Evolutionary conservation across 345 rosid species (phyloP), one percentile per base, ranked within the genome.

Genomic region (Brassica juncea): DNA sequence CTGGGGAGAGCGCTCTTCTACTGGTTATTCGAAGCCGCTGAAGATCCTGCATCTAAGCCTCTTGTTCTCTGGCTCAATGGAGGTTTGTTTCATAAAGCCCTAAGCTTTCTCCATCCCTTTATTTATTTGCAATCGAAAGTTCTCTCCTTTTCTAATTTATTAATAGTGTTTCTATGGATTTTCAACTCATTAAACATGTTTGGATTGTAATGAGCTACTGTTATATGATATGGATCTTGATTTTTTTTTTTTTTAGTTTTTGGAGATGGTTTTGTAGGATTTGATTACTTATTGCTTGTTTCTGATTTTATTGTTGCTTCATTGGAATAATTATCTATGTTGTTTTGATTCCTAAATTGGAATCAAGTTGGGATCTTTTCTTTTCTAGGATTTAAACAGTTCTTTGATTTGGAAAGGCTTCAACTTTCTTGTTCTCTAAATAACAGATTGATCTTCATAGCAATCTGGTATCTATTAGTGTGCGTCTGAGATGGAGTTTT

Each of bases 41-140:
- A 88, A 69, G 93, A 92, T 66, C 87, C 98, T 68, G 83, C 80
- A 68, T 91, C 97, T 66, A 92, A 90, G 86, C 98, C 97, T 80
- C 87, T 94, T 70, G 76, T 94, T 75, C 97, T 94, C 73, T 92
- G 98, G 97, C 93, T 94, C 79, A 92, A 85, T 78, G 94, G 94
- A 89, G 94, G 94, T 91, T 58, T 44, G 52, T 44, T 44, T 11
- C 15, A 44, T 0, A 49, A 49, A 77, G 39, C 14, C n/a, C 21
- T 49, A 49, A 49, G 55, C 16, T 49, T 49, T 49, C 55, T 14
- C 19, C 57, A 4, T 49, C 19, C 19, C 19, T 49, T 49, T 49
- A 4, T 1, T 10, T 32, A 2, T 0, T 0, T 47, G 15, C 6
- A 47, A 11, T 3, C 5, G 54, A 12, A 47, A 47, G 15, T 47